These are phyloP conservation scores for Trichocladium antarcticum DNA, from an alignment of 495 filamentous ascomycete species.

Conservation along the genomic window DNA sequence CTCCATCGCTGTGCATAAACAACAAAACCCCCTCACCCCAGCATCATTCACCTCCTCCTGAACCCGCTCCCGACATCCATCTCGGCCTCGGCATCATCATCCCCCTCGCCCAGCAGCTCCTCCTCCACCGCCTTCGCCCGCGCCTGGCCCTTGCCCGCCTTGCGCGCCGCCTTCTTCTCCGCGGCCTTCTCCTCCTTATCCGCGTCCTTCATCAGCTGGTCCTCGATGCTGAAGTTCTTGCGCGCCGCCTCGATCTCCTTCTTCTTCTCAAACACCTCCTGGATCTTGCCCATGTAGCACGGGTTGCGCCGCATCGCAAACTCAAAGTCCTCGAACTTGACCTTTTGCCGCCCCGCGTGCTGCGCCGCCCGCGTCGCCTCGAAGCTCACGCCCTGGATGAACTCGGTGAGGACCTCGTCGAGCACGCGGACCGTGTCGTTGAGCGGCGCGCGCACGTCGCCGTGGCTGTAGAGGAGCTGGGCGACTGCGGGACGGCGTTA, in stretches of 20 bases:
- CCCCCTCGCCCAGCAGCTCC: constrained; percentile 30
- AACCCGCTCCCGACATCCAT: constrained; percentile 17
- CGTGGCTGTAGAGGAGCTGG: constrained; percentile 75
- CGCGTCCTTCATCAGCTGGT: constrained; percentile 32
- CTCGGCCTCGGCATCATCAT: constrained; percentile 27
- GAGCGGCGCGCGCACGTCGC: constrained; percentile 61
- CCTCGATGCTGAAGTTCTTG: constrained; percentile 48
- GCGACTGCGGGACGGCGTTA: constrained; percentile 44
- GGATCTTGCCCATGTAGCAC: constrained; percentile 75
- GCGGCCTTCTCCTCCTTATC: constrained; percentile 32
- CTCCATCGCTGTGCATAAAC: constrained; percentile 5
- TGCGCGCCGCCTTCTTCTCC: constrained; percentile 4
- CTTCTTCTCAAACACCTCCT: constrained; percentile 74
- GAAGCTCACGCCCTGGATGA: constrained; percentile 80
- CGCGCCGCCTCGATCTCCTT: constrained; percentile 66
- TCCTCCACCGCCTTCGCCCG: constrained; percentile 10
- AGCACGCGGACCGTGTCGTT: constrained; percentile 74
- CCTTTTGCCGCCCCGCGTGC: constrained; percentile 77
- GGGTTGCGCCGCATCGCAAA: constrained; percentile 80
- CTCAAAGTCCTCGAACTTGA: constrained; percentile 96
- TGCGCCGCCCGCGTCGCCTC: constrained; percentile 71
- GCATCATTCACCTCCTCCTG: constrained; percentile 11
- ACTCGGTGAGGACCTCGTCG: constrained; percentile 90
- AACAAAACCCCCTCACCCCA: not conserved
- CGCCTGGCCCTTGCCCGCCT: not conserved